Conservation (phyloP, 2,329 filamentous ascomycete genomes). For the Lachnellula cervina region DNA sequence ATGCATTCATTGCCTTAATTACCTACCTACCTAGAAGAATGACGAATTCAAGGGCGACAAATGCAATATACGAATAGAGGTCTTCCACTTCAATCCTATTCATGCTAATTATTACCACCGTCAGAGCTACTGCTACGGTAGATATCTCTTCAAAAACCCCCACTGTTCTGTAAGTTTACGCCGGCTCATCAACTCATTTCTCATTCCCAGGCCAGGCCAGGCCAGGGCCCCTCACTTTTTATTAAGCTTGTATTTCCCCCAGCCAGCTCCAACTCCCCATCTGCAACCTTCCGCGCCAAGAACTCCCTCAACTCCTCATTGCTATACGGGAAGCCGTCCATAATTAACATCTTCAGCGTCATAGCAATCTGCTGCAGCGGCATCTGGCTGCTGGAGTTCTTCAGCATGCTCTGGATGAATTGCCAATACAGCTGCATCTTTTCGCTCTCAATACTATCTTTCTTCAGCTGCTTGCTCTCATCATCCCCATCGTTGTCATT, state of each 20-base stretch:
- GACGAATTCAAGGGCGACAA: no score
- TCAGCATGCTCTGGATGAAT: slow-evolving; percentile 93
- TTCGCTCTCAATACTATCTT: slow-evolving; percentile 59
- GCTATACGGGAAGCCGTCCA: slow-evolving; percentile 83
- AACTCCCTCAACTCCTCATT: slow-evolving; percentile 84
- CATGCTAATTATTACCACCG: no score
- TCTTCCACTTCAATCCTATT: no score
- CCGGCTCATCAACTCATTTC: neutral
- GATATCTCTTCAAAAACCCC: neutral
- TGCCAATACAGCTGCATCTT: slow-evolving; percentile 74
- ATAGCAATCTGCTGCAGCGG: slow-evolving; percentile 75
- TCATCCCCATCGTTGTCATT: slow-evolving; percentile 20
- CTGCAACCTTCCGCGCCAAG: slow-evolving; percentile 70
- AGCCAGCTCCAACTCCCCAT: slow-evolving; percentile 62
- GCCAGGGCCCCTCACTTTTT: slow-evolving; percentile 56
- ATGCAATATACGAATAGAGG: no score
- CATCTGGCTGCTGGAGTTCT: slow-evolving; percentile 79
- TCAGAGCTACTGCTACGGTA: neutral
- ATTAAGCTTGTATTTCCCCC: slow-evolving; percentile 66
- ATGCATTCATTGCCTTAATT: no score
- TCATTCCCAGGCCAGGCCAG: neutral
- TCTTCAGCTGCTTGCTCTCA: slow-evolving; percentile 29
- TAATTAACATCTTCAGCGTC: slow-evolving; percentile 92
- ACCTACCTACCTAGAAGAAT: no score
- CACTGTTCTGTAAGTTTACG: neutral